Evolutionary conservation across 176 grass and related monocot species (phyloP).

Genomic region (Bonia amplexicaulis): DNA sequence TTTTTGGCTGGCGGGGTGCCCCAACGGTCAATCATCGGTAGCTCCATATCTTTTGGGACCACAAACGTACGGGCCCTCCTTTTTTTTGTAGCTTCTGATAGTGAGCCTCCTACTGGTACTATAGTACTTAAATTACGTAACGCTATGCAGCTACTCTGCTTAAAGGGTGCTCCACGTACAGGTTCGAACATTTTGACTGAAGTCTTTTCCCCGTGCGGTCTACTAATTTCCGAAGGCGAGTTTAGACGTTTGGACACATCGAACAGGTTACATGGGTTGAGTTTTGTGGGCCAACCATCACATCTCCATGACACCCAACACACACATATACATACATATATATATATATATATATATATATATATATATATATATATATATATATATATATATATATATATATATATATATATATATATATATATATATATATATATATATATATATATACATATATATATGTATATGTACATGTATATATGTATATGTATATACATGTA

Average conservation of each 20-base stretch:
- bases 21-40: slow-evolving; percentile 52
- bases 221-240: background rate
- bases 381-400: too few species aligned
- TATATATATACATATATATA: too few species aligned
- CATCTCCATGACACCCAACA: too few species aligned
- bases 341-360: too few species aligned
- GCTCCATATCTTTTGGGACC: slow-evolving; percentile 14
- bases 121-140: too few species aligned
- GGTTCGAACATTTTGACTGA: background rate
- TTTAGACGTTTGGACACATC: background rate
- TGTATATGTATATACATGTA: too few species aligned
- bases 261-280: background rate
- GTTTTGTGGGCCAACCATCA: background rate
- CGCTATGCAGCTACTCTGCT: too few species aligned
- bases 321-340: too few species aligned
- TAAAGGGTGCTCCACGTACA: background rate
- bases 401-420: too few species aligned
- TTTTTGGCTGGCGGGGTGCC: slow-evolving; percentile 5
- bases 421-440: too few species aligned
- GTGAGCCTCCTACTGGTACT: background rate
- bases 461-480: too few species aligned
- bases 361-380: too few species aligned
- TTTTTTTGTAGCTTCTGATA: background rate
- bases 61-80: background rate
- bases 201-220: background rate